Evolutionary conservation across 306 rosid genomes (phyloP).

Genomic region (Glycine tomentella): DNA sequence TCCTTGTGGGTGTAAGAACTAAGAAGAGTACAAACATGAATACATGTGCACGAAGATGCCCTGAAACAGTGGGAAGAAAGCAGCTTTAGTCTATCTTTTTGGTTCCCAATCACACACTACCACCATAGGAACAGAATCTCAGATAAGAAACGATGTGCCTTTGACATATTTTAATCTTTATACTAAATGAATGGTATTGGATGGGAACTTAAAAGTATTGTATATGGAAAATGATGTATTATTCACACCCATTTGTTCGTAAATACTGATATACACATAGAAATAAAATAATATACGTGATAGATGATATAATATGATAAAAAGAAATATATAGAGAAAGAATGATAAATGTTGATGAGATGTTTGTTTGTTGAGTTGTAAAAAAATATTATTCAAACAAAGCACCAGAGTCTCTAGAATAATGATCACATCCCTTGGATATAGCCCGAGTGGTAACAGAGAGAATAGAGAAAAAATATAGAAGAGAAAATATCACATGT

Average conservation of each 20-base stretch:
- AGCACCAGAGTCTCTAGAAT: conserved; percentile 39
- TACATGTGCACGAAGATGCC: conserved; percentile 67
- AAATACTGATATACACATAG: not conserved
- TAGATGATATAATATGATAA: not conserved
- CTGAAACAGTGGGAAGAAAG: conserved; percentile 69
- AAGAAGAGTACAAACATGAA: conserved; percentile 35
- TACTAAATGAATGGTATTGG: conserved; percentile 47
- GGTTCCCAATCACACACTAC: conserved; percentile 65
- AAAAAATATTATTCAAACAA: too few relatives aligned
- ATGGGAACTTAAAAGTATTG: conserved; percentile 39
- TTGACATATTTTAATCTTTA: conserved; percentile 60
- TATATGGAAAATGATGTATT: not conserved
- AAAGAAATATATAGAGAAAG: not conserved
- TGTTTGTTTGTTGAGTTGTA: not conserved
- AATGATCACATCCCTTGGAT: conserved; percentile 9
- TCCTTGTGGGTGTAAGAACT: conserved; percentile 40
- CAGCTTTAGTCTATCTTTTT: conserved; percentile 72
- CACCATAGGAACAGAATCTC: conserved; percentile 94
- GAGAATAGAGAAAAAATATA: not conserved
- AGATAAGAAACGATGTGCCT: conserved; percentile 73
- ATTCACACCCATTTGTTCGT: not conserved
- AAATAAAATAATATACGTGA: not conserved
- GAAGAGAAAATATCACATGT: not conserved
- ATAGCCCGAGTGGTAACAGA: not conserved
- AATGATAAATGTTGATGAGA: not conserved